Base-by-base conservation (phyloP, 78 protist species). In the Chrysochromulina tobinii region DNA sequence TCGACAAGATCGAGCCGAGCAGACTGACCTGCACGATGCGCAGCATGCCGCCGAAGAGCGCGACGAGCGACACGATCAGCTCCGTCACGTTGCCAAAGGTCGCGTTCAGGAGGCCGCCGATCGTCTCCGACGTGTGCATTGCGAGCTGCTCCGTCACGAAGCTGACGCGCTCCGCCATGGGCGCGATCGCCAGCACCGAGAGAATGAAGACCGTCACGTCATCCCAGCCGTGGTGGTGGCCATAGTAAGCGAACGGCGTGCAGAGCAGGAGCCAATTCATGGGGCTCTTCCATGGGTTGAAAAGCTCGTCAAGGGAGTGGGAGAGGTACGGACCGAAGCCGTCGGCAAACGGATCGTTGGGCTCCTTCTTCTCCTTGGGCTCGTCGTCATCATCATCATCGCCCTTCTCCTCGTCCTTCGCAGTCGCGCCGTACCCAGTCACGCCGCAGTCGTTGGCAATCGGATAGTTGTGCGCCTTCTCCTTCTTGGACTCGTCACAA, bases 61-160 rank as follows among this genome's bases (percentile, higher is more conserved):
- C 94, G 23, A 91, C 23, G 59, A 92, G 0, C 27, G 84, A 25
- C 38, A 94, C 83, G 57, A 94, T 93, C 51, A 94, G n/a, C 84
- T 94, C 96, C n/a, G 64, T 88, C 12, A 90, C 93, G 72, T 91
- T 92, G 81, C 96, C 96, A 48, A 94, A 91, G 48, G 96, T 94
- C 1, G 93, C 96, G 79, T 94, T 94, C 48, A 94, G 88, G 38
- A 94, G 83, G 2, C 93, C 96, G 15, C 96, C 96, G 7, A 92
- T 18, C 4, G 83, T n/a, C 27, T 93, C 92, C 5, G 66, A 23
- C 0, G 92, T 87, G 68, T 81, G 93, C 57, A 58, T 0, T 20
- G 93, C 90, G 0, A 93, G 91, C 58, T 93, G 90, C 89, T 93
- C 95, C 2, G 95, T 93, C 23, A 85, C 91, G 85, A 15, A 20